Base-by-base conservation (phyloP, 768 basidiomycete species). In the Kondoa malvinella region DNA sequence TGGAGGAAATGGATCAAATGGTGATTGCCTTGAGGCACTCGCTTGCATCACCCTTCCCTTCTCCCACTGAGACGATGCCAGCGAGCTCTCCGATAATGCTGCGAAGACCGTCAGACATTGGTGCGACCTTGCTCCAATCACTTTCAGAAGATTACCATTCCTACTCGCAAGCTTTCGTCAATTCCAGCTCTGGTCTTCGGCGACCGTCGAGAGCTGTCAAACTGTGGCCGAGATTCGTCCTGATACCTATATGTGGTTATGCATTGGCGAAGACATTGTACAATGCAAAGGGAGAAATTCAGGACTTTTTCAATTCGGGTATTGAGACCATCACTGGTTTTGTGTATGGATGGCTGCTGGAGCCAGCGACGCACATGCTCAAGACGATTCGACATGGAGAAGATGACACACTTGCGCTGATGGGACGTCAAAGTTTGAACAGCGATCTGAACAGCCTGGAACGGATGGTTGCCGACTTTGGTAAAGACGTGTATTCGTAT, bases 381-480 rank as follows among this genome's bases (percentile, higher is more conserved):
- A 84, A 84, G 71, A 96, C 94, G 0, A 83, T 99, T 26, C 81
- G 89, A 62, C 82, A 86, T 2, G 89, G 89, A 4, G 88, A 87
- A 56, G 83, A 82, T 21, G 83, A 84, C 0, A 80, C 86, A 50
- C 75, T 79, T 4, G 72, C 79, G 16, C 84, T 96, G 56, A 83
- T 97, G 32, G 84, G 84, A 67, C 82, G 82, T 68, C 87, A 90
- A 72, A 89, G 87, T 26, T 84, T 99, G 27, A 81, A 82, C 40
- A 87, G 91, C 4, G 92, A 99, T 76, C 76, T 94, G 57, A 84
- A 89, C 72, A 91, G 88, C 26, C 81, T 97, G 29, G 88, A 96
- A 76, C 83, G 94, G 30, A 97, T 97, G 94, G 84, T 88, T 1
- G 78, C 92, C 2, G 82, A 88, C 21, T 81, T 97, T 1, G 91